A percentile compares a stretch with the other conserved stretches of the same genome.
These are phyloP conservation scores for Naganishia friedmannii DNA, from an alignment of 768 basidiomycete genomes.

Conservation along the genomic window DNA sequence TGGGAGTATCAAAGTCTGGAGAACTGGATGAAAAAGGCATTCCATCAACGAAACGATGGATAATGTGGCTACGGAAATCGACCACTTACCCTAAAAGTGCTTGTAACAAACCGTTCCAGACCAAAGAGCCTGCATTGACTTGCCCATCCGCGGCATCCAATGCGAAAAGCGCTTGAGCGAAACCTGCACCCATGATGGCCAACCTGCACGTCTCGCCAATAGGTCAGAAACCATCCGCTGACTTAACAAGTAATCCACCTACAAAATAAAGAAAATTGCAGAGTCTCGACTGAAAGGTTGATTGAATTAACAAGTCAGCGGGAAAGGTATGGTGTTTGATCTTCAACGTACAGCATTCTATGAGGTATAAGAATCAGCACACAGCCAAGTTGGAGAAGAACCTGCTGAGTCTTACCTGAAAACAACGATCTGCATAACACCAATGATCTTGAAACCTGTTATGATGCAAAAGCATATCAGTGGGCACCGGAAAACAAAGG, in stretches of 20 bases:
- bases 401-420: conserved; percentile 55
- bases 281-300: conserved; percentile 62
- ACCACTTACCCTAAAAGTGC: conserved; percentile 69
- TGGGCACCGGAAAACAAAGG: no score
- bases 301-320: not conserved
- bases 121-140: conserved; percentile 58
- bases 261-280: conserved; percentile 81
- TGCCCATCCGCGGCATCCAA: conserved; percentile 85
- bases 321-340: not conserved
- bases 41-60: not conserved
- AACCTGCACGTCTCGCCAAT: conserved; percentile 50
- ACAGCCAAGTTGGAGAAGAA: not conserved
- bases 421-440: conserved; percentile 90
- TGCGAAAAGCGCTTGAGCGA: conserved; percentile 70
- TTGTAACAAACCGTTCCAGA: conserved; percentile 72
- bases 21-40: conserved; percentile 33
- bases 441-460: conserved; percentile 81
- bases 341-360: conserved; percentile 60
- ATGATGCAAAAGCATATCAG: conserved; percentile 61
- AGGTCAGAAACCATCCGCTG: not conserved
- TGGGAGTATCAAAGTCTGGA: conserved; percentile 50
- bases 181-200: conserved; percentile 77
- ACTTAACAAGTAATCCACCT: conserved; percentile 30
- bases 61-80: no score
- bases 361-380: not conserved